Evolutionary conservation across 495 filamentous ascomycete species (phyloP).

Genomic region (Hypoxylon intermedium): DNA sequence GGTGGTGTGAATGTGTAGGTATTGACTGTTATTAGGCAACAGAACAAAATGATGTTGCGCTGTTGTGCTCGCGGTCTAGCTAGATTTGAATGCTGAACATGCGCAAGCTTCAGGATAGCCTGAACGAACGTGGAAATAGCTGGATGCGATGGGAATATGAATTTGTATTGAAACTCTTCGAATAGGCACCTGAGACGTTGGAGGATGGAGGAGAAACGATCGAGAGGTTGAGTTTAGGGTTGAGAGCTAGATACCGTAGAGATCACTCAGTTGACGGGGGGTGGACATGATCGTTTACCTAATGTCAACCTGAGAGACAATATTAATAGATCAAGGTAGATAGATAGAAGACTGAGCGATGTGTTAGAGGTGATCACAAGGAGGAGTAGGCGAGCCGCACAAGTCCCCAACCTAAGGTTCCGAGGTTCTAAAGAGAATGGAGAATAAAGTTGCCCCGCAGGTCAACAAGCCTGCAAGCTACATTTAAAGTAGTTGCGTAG

Average conservation of each 20-base stretch:
- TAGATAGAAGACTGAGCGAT: background rate
- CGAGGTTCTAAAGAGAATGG: background rate
- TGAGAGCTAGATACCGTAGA: background rate
- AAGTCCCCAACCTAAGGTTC: background rate
- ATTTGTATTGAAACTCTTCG: background rate
- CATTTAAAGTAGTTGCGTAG: background rate
- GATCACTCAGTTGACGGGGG: constrained; percentile 16
- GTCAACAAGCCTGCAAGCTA: background rate
- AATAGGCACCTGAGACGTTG: background rate
- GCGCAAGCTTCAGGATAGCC: constrained; percentile 12
- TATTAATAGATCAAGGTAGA: background rate
- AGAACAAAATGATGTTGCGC: background rate
- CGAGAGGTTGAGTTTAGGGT: background rate
- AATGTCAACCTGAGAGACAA: constrained; percentile 1
- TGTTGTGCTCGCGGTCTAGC: background rate
- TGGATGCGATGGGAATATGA: constrained; percentile 1
- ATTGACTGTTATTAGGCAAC: background rate
- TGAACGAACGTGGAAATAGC: constrained; percentile 10
- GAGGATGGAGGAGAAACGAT: background rate
- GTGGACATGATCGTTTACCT: constrained; percentile 19
- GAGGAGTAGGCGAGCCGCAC: constrained; percentile 1
- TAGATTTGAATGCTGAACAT: background rate
- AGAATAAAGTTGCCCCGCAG: constrained; percentile 2
- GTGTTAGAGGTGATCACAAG: constrained; percentile 3
- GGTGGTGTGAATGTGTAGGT: constrained; percentile 2